phyloP scores from a whole-genome alignment of 305 asterid species.

The Fraxinus velutina region DNA sequence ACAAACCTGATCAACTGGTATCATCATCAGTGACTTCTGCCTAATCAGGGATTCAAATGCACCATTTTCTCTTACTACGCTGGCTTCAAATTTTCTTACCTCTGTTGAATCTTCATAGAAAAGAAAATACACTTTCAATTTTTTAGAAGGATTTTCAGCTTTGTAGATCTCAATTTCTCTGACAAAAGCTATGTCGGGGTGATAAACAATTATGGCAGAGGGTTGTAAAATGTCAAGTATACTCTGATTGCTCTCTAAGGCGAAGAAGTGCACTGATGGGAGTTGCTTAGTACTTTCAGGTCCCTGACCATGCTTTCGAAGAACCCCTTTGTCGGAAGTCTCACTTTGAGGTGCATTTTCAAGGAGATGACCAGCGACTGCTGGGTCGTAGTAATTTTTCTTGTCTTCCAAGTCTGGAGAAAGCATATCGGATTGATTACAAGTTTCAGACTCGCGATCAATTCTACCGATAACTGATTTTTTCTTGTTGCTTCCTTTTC shows the following conservation, averaged over 20 bases:
- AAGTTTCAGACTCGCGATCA: slow-evolving; percentile 42
- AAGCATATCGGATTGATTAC: slow-evolving; percentile 32
- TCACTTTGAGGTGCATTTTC: slow-evolving; percentile 34
- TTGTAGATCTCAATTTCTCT: slow-evolving; percentile 88
- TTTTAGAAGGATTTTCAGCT: slow-evolving; percentile 76
- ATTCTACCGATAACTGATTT: slow-evolving; percentile 32
- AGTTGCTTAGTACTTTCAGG: slow-evolving; percentile 38
- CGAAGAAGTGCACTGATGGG: slow-evolving; percentile 71
- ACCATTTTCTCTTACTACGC: slow-evolving; percentile 84
- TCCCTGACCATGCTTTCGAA: slow-evolving; percentile 52
- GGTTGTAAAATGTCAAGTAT: slow-evolving; percentile 82
- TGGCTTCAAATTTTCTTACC: slow-evolving; percentile 89
- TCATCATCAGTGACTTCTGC: slow-evolving; percentile 91
- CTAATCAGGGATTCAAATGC: slow-evolving; percentile 93
- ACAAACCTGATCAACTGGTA: slow-evolving; percentile 78
- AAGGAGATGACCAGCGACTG: slow-evolving; percentile 31
- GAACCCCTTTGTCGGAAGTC: slow-evolving; percentile 34
- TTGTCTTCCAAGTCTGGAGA: slow-evolving; percentile 35
- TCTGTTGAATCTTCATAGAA: slow-evolving; percentile 93
- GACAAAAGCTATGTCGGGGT: slow-evolving; percentile 84
- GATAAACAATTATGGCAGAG: slow-evolving; percentile 77
- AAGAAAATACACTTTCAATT: slow-evolving; percentile 74
- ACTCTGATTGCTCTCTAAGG: slow-evolving; percentile 74
- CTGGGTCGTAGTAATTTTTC: slow-evolving; percentile 22
- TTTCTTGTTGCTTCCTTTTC: slow-evolving; percentile 46